Conservation (phyloP, 495 filamentous ascomycete genomes). For the Trichoderma asperelloides region DNA sequence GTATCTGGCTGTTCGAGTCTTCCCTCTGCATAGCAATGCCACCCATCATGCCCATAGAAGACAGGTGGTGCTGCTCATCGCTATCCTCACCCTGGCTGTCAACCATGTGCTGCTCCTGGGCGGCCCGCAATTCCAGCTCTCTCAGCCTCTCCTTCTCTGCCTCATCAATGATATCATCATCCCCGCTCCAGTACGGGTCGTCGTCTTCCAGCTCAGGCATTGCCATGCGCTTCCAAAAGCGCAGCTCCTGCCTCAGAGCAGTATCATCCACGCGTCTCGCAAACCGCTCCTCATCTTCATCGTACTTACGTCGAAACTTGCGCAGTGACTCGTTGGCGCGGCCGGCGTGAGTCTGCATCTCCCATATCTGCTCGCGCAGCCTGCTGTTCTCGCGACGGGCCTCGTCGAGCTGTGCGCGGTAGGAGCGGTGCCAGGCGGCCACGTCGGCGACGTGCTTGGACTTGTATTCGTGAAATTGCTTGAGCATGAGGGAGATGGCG, state of each 20-base stretch:
- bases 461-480: conserved; percentile 45
- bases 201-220: conserved; percentile 41
- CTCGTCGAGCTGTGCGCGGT: conserved; percentile 46
- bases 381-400: conserved; percentile 46
- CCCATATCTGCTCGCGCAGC: conserved; percentile 48
- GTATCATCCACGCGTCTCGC: conserved; percentile 35
- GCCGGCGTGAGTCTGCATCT: conserved; percentile 44
- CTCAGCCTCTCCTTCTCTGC: conserved; percentile 40
- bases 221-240: conserved; percentile 49
- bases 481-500: conserved; percentile 38
- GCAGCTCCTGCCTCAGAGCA: conserved; percentile 36
- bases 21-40: conserved; percentile 39
- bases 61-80: conserved; percentile 18
- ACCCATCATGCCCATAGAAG: conserved; percentile 22
- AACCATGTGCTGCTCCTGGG: conserved; percentile 29
- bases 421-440: conserved; percentile 46
- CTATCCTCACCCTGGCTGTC: conserved; percentile 19
- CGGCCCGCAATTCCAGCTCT: conserved; percentile 27
- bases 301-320: conserved; percentile 35
- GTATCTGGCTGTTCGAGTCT: conserved; percentile 17
- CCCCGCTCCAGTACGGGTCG: conserved; percentile 44
- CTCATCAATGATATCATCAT: conserved; percentile 45
- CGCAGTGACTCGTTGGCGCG: conserved; percentile 41
- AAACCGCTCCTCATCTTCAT: conserved; percentile 37
- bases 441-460: conserved; percentile 42